phyloP scores from a whole-genome alignment of 352 stramenopile genomes.

The Pythium brachiatum region DNA sequence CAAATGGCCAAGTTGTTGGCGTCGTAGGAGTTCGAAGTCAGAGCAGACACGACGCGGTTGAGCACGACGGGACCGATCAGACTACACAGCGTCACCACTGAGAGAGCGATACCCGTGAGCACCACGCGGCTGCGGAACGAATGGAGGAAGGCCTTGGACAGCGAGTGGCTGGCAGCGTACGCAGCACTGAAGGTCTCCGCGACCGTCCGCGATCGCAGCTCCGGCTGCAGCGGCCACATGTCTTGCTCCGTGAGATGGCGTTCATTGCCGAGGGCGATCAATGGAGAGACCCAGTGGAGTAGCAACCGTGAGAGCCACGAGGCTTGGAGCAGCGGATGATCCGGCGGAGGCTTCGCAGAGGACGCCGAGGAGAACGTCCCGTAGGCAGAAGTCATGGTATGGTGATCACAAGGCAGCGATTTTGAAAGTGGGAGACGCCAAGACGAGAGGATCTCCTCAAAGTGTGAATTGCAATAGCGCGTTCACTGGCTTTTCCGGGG shows the following conservation, averaged over 20 bases:
- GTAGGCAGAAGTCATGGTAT: background rate
- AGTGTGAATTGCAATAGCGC: too few relatives aligned
- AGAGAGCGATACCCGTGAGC: constrained; percentile 39
- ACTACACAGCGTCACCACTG: constrained; percentile 48
- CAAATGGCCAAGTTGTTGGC: constrained; percentile 30
- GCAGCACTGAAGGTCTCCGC: constrained; percentile 26
- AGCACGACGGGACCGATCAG: constrained; percentile 51
- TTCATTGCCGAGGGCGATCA: constrained; percentile 41
- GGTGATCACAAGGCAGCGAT: too few relatives aligned
- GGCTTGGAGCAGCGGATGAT: background rate
- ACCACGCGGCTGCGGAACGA: constrained; percentile 38
- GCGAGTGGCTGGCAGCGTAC: constrained; percentile 30
- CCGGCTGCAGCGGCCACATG: constrained; percentile 38
- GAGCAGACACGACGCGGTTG: constrained; percentile 34
- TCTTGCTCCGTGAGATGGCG: constrained; percentile 45
- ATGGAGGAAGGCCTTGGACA: constrained; percentile 31
- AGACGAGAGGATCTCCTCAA: too few relatives aligned
- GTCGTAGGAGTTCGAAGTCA: constrained; percentile 25
- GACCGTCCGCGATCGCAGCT: constrained; percentile 27
- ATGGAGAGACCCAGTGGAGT: constrained; percentile 47
- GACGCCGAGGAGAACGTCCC: background rate
- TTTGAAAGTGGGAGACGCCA: too few relatives aligned
- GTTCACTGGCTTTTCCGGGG: too few relatives aligned
- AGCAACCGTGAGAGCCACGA: constrained; percentile 33
- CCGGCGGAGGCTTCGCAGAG: background rate